These are phyloP conservation scores for Calonectria multiphialidica DNA, from an alignment of 2,329 filamentous ascomycete genomes.

Conservation along the genomic window DNA sequence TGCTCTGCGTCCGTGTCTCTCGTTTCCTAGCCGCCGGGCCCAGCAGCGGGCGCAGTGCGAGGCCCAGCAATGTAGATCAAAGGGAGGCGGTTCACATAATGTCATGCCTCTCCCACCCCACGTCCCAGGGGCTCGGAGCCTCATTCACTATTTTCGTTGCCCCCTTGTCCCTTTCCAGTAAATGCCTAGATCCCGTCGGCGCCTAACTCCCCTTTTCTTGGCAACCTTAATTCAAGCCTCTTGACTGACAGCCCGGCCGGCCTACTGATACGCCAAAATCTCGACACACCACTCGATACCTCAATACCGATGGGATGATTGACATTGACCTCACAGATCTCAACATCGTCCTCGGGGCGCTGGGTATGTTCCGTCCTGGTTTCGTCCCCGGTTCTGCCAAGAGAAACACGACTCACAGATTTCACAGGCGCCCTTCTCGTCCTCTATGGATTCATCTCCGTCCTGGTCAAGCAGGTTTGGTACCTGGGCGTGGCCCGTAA, in stretches of 20 bases:
- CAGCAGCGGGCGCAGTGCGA: not conserved
- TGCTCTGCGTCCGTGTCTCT: not conserved
- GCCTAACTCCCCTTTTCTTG: not conserved
- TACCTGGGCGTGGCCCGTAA: constrained; percentile 67
- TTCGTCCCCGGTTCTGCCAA: no score
- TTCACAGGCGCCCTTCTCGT: constrained; percentile 58
- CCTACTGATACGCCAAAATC: not conserved
- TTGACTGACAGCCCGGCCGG: not conserved
- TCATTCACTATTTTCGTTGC: not conserved
- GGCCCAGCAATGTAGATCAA: not conserved
- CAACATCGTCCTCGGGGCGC: not conserved
- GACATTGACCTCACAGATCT: constrained; percentile 8
- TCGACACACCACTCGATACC: no score
- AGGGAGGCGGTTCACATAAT: not conserved
- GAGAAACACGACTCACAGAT: not conserved
- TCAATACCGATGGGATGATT: constrained; percentile 14
- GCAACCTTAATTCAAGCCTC: not conserved
- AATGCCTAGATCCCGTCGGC: not conserved
- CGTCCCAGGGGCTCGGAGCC: not conserved
- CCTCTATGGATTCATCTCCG: constrained; percentile 62
- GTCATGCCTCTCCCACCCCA: not conserved
- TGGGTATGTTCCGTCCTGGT: not conserved
- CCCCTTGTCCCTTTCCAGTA: not conserved
- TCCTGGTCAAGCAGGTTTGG: constrained; percentile 65
- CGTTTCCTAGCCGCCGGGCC: not conserved